Percentiles rank a stretch among this genome's conserved stretches.
phyloP scores from a whole-genome alignment of 2,329 filamentous ascomycete genomes.

The Periconia sp. region DNA sequence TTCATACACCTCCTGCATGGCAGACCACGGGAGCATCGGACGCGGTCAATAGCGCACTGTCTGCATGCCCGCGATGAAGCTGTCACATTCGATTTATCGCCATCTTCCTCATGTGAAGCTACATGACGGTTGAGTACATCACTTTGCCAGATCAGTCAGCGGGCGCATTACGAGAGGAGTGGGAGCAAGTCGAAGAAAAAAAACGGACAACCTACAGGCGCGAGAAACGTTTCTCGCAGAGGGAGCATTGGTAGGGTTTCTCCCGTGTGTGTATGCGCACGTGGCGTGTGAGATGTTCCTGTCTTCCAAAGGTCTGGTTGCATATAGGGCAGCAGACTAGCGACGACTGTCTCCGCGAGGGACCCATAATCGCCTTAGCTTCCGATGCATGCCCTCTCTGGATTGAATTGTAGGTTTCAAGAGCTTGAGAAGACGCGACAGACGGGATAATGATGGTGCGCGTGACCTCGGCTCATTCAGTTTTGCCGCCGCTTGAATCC shows the following conservation, averaged over 20 bases:
- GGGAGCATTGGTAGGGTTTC: conserved; percentile 12
- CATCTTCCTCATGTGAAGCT: background rate
- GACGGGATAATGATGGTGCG: background rate
- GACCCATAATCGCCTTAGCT: background rate
- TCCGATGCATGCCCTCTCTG: background rate
- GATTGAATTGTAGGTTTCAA: background rate
- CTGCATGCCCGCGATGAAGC: conserved; percentile 22
- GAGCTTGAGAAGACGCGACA: background rate
- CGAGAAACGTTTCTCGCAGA: conserved; percentile 13
- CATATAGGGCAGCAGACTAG: conserved; percentile 8
- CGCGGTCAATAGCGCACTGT: conserved; percentile 27
- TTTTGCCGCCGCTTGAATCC: background rate
- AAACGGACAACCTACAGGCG: conserved; percentile 1
- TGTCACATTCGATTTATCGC: background rate
- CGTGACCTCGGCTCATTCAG: background rate
- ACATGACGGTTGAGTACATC: no score
- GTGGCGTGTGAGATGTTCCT: conserved; percentile 15
- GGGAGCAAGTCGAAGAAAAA: background rate
- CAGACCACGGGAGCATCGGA: conserved; percentile 29
- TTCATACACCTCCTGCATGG: conserved; percentile 26
- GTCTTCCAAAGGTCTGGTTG: conserved; percentile 8
- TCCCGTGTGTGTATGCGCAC: conserved; percentile 15
- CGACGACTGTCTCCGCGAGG: background rate
- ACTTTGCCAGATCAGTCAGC: no score
- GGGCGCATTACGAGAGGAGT: background rate